Conservation (phyloP, 371 early-diverging fungal genomes). For the Lichtheimia ornata region DNA sequence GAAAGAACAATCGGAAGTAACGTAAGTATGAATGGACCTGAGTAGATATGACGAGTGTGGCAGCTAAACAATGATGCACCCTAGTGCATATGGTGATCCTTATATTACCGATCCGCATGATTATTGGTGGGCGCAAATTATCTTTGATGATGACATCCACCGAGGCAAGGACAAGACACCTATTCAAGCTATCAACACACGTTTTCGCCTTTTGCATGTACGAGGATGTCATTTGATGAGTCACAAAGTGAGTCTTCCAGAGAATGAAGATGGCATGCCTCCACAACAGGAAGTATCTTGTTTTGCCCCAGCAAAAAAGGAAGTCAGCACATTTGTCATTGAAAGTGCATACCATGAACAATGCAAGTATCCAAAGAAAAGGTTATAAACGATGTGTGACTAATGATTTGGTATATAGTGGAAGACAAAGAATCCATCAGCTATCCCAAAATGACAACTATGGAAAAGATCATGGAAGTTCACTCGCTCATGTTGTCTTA, state of each 20-base stretch:
- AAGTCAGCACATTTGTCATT: constrained; percentile 63
- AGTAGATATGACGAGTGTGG: not conserved
- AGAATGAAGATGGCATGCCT: constrained; percentile 8
- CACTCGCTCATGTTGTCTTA: constrained; percentile 34
- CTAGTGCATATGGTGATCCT: constrained; percentile 27
- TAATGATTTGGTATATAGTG: not conserved
- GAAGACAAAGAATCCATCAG: constrained; percentile 16
- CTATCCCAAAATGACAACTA: constrained; percentile 14
- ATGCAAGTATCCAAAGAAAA: constrained; percentile 19
- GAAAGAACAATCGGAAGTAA: constrained; percentile 37
- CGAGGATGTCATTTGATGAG: constrained; percentile 38
- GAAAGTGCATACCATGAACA: constrained; percentile 42
- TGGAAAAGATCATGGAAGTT: constrained; percentile 27
- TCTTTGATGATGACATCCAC: constrained; percentile 14
- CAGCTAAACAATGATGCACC: not conserved
- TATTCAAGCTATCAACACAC: constrained; percentile 34
- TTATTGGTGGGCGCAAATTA: constrained; percentile 28
- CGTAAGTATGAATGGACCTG: constrained; percentile 29
- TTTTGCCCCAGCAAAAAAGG: constrained; percentile 57
- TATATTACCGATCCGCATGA: constrained; percentile 20
- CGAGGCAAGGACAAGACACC: constrained; percentile 21
- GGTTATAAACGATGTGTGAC: not conserved
- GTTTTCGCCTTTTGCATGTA: constrained; percentile 71
- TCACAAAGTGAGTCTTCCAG: constrained; percentile 22
- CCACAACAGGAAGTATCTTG: constrained; percentile 93